Evolutionary conservation across 2,329 filamentous ascomycete species (phyloP), one percentile per base, ranked within the genome.

Genomic region (Arthrocladium fulminans): DNA sequence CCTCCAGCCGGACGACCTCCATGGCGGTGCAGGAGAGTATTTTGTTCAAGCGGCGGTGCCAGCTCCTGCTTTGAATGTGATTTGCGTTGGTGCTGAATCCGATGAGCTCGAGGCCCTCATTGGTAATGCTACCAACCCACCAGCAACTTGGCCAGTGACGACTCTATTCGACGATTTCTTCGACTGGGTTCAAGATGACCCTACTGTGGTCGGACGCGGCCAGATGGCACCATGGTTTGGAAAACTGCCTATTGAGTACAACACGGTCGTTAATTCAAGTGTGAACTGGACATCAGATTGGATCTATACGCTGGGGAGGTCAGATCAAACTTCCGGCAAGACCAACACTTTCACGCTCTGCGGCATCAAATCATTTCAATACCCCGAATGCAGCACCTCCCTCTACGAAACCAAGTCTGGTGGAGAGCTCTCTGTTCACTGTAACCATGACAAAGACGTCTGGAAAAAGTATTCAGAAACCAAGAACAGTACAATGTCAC

Each of bases 21-120:
- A n/a, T 9, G 73, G 68, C 1, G 84, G 83, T 0, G 72, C 86
- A 7, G 86, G 84, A 9, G 76, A 82, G 41, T 89, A 88, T 62
- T 71, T 70, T 2, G 68, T 90, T 2, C 67, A 71, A 12, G 86
- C 85, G 0, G 80, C 83, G 0, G 81, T 88, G 0, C 77, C 83
- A 0, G 84, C 81, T 0, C 85, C 86, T 0, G 72, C 76, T 0
- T 65, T 89, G 38, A 87, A 89, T 53, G 82, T 86, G 0, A 64
- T 88, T 25, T 92, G 86, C 56, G 81, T 76, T 1, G 84, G 84
- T 35, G 71, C 88, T 70, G 72, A 72, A 0, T 49, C 62, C 17
- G 57, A 70, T 0, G 83, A 87, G 47, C 63, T 90, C 1, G 63
- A 60, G 0, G 84, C 84, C 0, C 64, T 89, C 1, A 68, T 89